Conservation (phyloP, 2,329 filamentous ascomycete species). For the Hypoxylon rubiginosum region DNA sequence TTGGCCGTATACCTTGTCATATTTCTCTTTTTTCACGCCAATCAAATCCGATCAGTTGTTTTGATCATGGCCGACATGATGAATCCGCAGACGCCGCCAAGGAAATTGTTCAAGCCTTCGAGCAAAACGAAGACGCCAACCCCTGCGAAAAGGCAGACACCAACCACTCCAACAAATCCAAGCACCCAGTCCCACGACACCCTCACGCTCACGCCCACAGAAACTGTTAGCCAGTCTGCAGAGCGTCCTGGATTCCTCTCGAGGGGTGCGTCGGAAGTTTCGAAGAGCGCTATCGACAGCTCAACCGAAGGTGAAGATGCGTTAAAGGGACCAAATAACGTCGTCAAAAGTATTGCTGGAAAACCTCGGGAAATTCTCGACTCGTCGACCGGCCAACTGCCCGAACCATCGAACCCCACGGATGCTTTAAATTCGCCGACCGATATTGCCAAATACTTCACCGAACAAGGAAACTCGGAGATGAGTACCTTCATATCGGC, state of each 20-base stretch:
- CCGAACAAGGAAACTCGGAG: conserved; percentile 47
- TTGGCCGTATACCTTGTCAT: conserved; percentile 45
- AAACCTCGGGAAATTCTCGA: conserved; percentile 26
- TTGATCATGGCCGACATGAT: conserved; percentile 48
- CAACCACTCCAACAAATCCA: conserved; percentile 35
- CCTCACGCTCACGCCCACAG: conserved; percentile 46
- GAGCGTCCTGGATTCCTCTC: conserved; percentile 29
- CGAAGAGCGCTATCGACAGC: conserved; percentile 11
- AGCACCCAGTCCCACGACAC: conserved; percentile 34
- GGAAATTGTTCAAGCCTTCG: conserved; percentile 53
- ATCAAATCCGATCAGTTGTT: conserved; percentile 39
- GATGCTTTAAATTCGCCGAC: conserved; percentile 41
- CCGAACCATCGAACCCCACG: conserved; percentile 25
- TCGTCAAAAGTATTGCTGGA: conserved; percentile 21
- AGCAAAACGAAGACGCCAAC: conserved; percentile 51
- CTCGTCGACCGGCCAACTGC: conserved; percentile 14
- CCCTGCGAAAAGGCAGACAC: conserved; percentile 41
- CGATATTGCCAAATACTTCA: conserved; percentile 48
- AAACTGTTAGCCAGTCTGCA: conserved; percentile 46
- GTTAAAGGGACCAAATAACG: conserved; percentile 4
- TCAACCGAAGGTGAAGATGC: conserved; percentile 30
- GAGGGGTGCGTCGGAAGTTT: conserved; percentile 31
- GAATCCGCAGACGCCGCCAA: conserved; percentile 48
- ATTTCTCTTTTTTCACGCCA: conserved; percentile 44
- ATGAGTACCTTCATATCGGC: conserved; percentile 50